phyloP scores from a whole-genome alignment of 1,139 yeast species.

The Sugiyamaella grinbergsii region DNA sequence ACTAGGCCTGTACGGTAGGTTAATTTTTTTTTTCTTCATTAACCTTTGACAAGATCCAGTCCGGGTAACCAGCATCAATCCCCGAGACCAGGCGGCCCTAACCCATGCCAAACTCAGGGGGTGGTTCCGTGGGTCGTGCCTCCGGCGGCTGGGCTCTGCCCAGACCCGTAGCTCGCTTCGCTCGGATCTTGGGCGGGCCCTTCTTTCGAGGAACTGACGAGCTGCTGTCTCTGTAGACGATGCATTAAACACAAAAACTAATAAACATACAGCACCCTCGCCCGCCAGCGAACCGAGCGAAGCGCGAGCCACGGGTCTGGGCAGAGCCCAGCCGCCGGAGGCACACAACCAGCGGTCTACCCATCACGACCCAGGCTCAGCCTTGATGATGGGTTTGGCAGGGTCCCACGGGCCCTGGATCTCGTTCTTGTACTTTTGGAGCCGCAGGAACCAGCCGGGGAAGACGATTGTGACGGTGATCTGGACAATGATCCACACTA shows the following conservation, averaged over 20 bases:
- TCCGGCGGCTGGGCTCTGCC: background rate
- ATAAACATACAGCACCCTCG: no score
- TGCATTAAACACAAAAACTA: no score
- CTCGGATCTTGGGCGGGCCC: no score
- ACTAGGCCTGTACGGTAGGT: no score
- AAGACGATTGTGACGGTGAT: constrained; percentile 55
- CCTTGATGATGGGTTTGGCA: constrained; percentile 59
- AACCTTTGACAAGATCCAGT: background rate
- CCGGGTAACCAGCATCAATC: constrained; percentile 16
- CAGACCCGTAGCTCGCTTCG: background rate
- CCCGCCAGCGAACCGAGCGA: no score
- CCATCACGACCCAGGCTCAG: background rate
- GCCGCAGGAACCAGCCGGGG: constrained; percentile 68
- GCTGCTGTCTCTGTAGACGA: background rate
- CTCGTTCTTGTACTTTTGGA: constrained; percentile 84
- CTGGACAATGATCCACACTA: constrained; percentile 55
- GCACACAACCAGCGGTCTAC: no score
- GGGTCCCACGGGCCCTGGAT: constrained; percentile 95
- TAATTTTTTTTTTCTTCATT: constrained; percentile 9
- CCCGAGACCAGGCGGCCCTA: background rate
- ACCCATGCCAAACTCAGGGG: constrained; percentile 6
- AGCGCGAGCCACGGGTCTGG: no score
- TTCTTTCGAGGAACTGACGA: background rate
- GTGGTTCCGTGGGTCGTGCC: background rate
- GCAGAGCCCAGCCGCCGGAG: no score